Evolutionary conservation across 225 moss, liverwort and hornwort genomes (phyloP).

Genomic region (Physcomitrellopsis africana): DNA sequence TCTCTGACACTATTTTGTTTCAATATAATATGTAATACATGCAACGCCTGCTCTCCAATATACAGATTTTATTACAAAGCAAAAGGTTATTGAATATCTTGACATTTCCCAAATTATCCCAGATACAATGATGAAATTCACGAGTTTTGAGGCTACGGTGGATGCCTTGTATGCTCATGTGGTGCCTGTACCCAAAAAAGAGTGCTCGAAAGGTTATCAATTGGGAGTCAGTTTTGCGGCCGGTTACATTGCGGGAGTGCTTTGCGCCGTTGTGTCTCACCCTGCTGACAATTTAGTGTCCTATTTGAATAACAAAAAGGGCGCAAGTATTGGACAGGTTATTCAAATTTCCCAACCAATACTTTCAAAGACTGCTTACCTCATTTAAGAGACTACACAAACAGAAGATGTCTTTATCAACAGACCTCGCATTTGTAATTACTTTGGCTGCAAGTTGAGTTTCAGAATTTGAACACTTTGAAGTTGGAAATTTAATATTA

Average conservation of each 20-base stretch:
- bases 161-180: slow-evolving; percentile 80
- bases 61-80: neutral
- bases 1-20: rapidly evolving
- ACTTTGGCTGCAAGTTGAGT: rapidly evolving
- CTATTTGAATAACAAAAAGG: slow-evolving; percentile 80
- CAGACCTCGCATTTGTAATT: neutral
- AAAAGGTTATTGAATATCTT: neutral
- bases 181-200: slow-evolving; percentile 66
- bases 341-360: neutral
- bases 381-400: neutral
- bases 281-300: slow-evolving; percentile 97
- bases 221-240: slow-evolving; percentile 84
- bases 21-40: neutral
- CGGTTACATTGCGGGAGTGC: slow-evolving; percentile 89
- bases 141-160: slow-evolving; percentile 81
- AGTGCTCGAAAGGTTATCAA: slow-evolving; percentile 78
- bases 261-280: slow-evolving; percentile 90
- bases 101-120: neutral
- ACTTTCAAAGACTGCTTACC: neutral
- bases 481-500: no score
- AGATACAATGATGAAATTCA: slow-evolving; percentile 99
- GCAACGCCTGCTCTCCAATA: rapidly evolving
- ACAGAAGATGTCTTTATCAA: neutral
- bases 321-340: slow-evolving; percentile 72
- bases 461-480: neutral